Base-by-base conservation (phyloP, 2,329 filamentous ascomycete genomes). In the Diaporthe citri region DNA sequence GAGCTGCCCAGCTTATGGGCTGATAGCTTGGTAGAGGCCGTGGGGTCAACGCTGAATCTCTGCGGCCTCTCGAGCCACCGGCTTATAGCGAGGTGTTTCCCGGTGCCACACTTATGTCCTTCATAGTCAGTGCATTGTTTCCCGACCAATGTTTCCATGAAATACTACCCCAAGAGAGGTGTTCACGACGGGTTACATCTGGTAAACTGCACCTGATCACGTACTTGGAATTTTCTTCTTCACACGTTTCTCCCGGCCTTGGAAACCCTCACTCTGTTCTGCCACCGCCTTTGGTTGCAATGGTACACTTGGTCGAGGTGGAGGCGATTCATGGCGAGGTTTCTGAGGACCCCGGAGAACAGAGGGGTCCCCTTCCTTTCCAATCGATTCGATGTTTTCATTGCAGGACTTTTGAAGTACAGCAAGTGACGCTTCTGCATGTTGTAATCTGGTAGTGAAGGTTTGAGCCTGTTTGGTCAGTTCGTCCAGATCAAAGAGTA, bases 121-220 rank as follows among this genome's bases (percentile, higher is more conserved):
- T 3, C 20, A 36, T 1, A 22, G 55, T 39, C 34, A 59, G 13
- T n/a, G 22, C 5, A 15, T 8, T 59, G 4, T 20, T 59, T 12
- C 6, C 6, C 3, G n/a, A 39, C 5, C 10, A 10, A n/a, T n/a
- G 5, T 0, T 13, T 31, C 13, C 41, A n/a, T 34, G 12, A 0
- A 31, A 6, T 12, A 0, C 1, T 17, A 2, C 10, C 12, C 17
- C 20, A 12, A 17, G 22, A 28, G n/a, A 22, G 10, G 31, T 28
- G 10, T 28, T 25, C 60, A n/a, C 10, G 17, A 48, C 6, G n/a
- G 7, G 3, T 4, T 4, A n/a, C 22, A 8, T 10, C 20, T 34
- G 20, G 43, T 20, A 36, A 6, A 51, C 31, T n/a, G 9, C 3
- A 10, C 41, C 13, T 8, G 43, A 31, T 36, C 20, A 66, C 34